A percentile compares a stretch with the other conserved stretches of the same genome.
phyloP scores from a whole-genome alignment of 306 rosid species.

The Senna siamea region DNA sequence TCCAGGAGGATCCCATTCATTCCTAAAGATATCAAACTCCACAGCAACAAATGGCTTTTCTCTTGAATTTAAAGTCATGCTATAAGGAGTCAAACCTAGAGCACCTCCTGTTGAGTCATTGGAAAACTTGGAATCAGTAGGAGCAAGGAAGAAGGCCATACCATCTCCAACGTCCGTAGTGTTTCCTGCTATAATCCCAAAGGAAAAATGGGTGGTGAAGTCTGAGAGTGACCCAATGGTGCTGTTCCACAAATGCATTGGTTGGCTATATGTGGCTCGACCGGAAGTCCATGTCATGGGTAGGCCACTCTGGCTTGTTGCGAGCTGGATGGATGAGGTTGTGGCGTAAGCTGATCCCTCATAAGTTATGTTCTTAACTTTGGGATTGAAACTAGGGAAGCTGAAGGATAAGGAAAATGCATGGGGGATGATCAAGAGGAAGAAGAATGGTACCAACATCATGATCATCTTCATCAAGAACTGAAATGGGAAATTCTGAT shows the following conservation, averaged over 20 bases:
- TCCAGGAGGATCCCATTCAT: constrained; percentile 14
- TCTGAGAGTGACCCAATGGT: constrained; percentile 39
- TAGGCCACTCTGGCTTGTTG: not conserved
- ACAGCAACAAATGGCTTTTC: constrained; percentile 49
- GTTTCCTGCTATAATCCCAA: constrained; percentile 39
- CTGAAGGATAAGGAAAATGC: constrained; percentile 34
- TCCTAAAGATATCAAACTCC: constrained; percentile 52
- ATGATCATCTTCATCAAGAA: too few species aligned
- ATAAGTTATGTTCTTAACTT: not conserved
- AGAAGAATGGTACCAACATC: constrained; percentile 4
- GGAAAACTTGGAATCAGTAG: constrained; percentile 19
- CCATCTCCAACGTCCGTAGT: constrained; percentile 28
- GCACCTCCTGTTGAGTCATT: constrained; percentile 29
- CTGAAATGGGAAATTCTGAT: too few species aligned
- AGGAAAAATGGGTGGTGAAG: constrained; percentile 52
- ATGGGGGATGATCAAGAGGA: constrained; percentile 31
- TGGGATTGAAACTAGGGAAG: constrained; percentile 24
- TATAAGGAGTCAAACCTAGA: not conserved
- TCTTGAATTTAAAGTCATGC: not conserved
- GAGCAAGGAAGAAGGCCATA: constrained; percentile 54
- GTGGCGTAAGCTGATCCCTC: not conserved
- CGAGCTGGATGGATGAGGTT: constrained; percentile 30
- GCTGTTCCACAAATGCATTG: constrained; percentile 51
- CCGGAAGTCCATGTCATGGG: not conserved
- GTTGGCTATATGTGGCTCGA: constrained; percentile 39